phyloP scores from a whole-genome alignment of 2,329 filamentous ascomycete genomes.

The Magnaporthiopsis incrustans region DNA sequence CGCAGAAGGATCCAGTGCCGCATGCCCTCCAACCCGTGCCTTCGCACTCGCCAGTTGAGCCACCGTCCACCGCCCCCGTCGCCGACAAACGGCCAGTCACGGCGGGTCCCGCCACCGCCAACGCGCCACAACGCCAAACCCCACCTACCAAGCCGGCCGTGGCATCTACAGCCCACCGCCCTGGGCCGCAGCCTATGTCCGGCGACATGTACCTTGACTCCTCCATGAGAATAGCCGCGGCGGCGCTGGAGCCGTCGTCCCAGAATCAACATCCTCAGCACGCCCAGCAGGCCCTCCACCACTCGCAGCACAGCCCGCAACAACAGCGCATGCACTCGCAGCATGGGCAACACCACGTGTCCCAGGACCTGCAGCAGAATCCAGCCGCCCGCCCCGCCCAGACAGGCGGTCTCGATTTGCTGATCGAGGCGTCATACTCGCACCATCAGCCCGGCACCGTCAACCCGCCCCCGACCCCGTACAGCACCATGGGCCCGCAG shows the following conservation, averaged over 20 bases:
- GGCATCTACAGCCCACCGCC: too few relatives aligned
- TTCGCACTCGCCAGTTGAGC: neutral
- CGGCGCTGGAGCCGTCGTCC: neutral
- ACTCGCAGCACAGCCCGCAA: constrained; percentile 13
- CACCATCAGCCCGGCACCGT: constrained; percentile 16
- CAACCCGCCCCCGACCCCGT: neutral
- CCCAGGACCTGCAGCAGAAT: neutral
- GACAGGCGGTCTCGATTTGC: constrained; percentile 23
- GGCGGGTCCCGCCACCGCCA: neutral
- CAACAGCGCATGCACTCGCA: neutral
- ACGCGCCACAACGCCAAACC: neutral
- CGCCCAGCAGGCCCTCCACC: constrained; percentile 11
- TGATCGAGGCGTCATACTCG: constrained; percentile 25
- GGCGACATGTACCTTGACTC: too few relatives aligned
- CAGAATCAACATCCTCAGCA: constrained; percentile 10
- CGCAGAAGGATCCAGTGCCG: constrained; percentile 17
- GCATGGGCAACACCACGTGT: constrained; percentile 2
- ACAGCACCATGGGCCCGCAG: neutral
- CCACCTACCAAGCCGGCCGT: constrained; percentile 14
- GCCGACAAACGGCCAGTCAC: constrained; percentile 10
- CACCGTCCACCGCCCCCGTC: neutral
- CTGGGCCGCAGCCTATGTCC: too few relatives aligned
- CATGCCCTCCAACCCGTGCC: constrained; percentile 13
- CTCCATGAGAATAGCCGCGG: too few relatives aligned
- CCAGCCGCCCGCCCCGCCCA: neutral